Conservation (phyloP, 306 rosid species). For the Lathyrus oleraceus region DNA sequence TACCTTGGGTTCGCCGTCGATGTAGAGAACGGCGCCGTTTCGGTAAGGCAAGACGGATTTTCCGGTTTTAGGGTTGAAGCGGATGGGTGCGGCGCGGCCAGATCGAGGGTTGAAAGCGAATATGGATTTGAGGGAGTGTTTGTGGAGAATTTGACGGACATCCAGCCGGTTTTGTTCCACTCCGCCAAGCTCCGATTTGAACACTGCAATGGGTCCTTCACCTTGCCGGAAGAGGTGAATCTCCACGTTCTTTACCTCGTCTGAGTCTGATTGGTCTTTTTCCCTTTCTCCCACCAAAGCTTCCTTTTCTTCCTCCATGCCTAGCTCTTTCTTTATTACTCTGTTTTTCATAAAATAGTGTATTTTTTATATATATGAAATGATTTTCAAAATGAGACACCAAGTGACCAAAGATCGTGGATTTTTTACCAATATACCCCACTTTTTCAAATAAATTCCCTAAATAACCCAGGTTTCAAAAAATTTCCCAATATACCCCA, state of each 20-base stretch:
- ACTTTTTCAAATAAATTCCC: too few species aligned
- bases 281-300: neutral
- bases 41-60: conserved; percentile 54
- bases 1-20: conserved; percentile 85
- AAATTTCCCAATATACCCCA: too few species aligned
- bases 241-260: neutral
- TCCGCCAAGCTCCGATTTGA: conserved; percentile 59
- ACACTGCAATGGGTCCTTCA: conserved; percentile 69
- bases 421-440: too few species aligned
- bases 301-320: conserved; percentile 15
- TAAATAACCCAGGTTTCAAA: too few species aligned
- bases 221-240: conserved; percentile 57
- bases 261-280: neutral
- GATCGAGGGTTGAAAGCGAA: conserved; percentile 62
- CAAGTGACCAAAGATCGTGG: too few species aligned
- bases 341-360: neutral
- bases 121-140: conserved; percentile 59
- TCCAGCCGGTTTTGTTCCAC: conserved; percentile 71
- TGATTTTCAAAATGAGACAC: too few species aligned
- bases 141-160: conserved; percentile 65
- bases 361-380: too few species aligned
- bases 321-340: neutral
- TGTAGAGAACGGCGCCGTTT: conserved; percentile 54
- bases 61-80: conserved; percentile 54
- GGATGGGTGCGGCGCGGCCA: conserved; percentile 53